A percentile compares a stretch with the other conserved stretches of the same genome.
Evolutionary conservation across 139 green algal species (phyloP).

Genomic region (Tetraselmis striata): DNA sequence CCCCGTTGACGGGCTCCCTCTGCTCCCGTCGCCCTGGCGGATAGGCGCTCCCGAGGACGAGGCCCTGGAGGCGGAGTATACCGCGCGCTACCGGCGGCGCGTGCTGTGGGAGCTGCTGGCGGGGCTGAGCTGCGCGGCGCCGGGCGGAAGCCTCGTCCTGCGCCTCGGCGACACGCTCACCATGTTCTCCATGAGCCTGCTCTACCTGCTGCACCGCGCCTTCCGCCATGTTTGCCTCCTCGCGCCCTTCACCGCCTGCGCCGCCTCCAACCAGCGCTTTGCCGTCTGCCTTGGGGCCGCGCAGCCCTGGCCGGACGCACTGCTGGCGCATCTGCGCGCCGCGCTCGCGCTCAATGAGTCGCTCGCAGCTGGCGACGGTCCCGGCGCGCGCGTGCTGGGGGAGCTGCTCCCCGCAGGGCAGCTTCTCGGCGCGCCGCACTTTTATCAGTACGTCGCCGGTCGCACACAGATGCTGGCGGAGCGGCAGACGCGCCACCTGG

Average conservation of each 20-base stretch:
- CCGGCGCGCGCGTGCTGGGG: not conserved
- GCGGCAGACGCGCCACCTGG: not conserved
- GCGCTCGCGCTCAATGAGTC: not conserved
- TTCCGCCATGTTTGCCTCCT: slow-evolving; percentile 25
- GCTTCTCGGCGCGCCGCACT: not conserved
- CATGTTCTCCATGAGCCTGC: slow-evolving; percentile 27
- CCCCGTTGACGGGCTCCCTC: no score
- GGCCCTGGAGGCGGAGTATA: slow-evolving; percentile 16
- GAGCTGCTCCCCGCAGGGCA: not conserved
- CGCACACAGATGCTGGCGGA: not conserved
- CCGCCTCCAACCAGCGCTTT: slow-evolving; percentile 17
- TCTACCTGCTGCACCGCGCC: slow-evolving; percentile 42
- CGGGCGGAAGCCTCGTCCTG: slow-evolving; percentile 34
- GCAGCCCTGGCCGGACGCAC: not conserved
- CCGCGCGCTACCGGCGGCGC: slow-evolving; percentile 10
- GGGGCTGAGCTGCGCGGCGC: slow-evolving; percentile 11
- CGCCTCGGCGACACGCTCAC: slow-evolving; percentile 35
- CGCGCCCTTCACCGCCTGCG: slow-evolving; percentile 33
- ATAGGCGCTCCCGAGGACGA: not conserved
- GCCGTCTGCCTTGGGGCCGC: slow-evolving; percentile 21
- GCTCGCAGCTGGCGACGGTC: not conserved
- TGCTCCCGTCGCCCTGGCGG: no score
- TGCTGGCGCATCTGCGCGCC: not conserved
- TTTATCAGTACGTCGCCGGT: not conserved
- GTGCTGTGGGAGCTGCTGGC: slow-evolving; percentile 29